These are phyloP conservation scores for Dendrocalamus latiflorus DNA, from an alignment of 202 grass and related monocot genomes.

Conservation along the genomic window DNA sequence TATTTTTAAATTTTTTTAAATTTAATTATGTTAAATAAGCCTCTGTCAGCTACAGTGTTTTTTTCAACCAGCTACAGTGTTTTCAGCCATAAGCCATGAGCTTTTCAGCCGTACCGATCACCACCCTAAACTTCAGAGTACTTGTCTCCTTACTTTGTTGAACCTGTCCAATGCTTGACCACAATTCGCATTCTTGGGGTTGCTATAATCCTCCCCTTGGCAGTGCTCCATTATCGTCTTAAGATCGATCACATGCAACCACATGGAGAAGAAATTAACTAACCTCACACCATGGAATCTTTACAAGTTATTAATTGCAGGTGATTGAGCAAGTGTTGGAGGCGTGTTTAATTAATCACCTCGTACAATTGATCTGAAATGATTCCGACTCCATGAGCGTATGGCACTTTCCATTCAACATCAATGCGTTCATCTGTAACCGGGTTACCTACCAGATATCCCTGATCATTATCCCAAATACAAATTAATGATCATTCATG, in stretches of 20 bases:
- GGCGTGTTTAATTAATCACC: conserved; percentile 5
- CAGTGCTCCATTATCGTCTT: conserved; percentile 22
- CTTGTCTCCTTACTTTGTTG: background rate
- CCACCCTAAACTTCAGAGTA: too few species aligned
- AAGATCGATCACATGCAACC: background rate
- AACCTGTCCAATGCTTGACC: background rate
- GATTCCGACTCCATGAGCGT: conserved; percentile 24
- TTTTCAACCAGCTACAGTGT: too few species aligned
- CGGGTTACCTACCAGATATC: conserved; percentile 34
- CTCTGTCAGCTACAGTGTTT: too few species aligned
- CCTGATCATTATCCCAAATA: background rate
- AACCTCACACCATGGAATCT: too few species aligned
- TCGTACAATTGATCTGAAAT: conserved; percentile 27
- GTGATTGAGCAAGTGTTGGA: too few species aligned
- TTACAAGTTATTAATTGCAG: too few species aligned
- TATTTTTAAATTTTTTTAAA: too few species aligned
- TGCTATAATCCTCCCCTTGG: background rate
- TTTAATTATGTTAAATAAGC: too few species aligned
- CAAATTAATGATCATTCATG: too few species aligned
- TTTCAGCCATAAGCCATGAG: too few species aligned
- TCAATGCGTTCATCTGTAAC: conserved; percentile 5
- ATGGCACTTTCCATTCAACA: background rate
- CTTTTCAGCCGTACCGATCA: too few species aligned
- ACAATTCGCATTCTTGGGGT: conserved; percentile 2
- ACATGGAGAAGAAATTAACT: too few species aligned